These are phyloP conservation scores for Yarrowia keelungensis DNA, from an alignment of 805 yeast genomes.

Conservation along the genomic window DNA sequence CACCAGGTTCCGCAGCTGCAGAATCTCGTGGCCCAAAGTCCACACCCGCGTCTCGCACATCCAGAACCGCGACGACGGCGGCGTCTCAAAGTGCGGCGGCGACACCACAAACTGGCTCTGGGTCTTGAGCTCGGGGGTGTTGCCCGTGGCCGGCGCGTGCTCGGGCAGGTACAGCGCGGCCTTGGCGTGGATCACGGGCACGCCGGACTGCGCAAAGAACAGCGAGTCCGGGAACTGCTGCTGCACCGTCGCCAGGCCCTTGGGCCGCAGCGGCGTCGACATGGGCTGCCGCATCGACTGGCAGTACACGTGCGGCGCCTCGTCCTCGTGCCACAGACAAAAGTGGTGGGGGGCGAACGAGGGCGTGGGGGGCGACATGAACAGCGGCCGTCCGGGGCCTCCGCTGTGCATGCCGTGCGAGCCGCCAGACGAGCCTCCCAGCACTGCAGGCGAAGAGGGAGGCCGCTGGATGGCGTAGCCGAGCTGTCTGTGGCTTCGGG, in stretches of 20 bases:
- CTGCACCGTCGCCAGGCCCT: constrained; percentile 44
- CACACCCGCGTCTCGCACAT: constrained; percentile 48
- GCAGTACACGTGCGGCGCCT: constrained; percentile 45
- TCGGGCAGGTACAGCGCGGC: constrained; percentile 45
- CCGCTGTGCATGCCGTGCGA: constrained; percentile 5
- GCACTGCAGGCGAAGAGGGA: constrained; percentile 38
- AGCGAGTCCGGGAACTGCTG: constrained; percentile 46
- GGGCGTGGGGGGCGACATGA: constrained; percentile 26
- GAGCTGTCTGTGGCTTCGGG: constrained; percentile 13
- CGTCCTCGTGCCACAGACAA: constrained; percentile 47
- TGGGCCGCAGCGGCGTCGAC: constrained; percentile 49
- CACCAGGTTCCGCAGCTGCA: constrained; percentile 46
- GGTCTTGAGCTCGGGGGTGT: constrained; percentile 37
- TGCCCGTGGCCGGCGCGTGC: constrained; percentile 6
- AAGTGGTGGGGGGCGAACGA: constrained; percentile 44
- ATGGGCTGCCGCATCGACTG: constrained; percentile 50
- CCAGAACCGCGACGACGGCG: constrained; percentile 43
- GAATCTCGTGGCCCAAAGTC: constrained; percentile 48
- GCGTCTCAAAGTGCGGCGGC: constrained; percentile 28
- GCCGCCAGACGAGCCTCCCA: constrained; percentile 22
- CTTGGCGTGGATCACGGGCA: constrained; percentile 48
- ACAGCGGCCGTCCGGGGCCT: constrained; percentile 2
- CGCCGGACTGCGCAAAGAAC: constrained; percentile 41
- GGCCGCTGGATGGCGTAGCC: constrained; percentile 38
- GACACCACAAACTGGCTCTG: constrained; percentile 35